Evolutionary conservation across 2,329 filamentous ascomycete species (phyloP), one percentile per base, ranked within the genome.

Genomic region (Colletotrichum euphorbiae): DNA sequence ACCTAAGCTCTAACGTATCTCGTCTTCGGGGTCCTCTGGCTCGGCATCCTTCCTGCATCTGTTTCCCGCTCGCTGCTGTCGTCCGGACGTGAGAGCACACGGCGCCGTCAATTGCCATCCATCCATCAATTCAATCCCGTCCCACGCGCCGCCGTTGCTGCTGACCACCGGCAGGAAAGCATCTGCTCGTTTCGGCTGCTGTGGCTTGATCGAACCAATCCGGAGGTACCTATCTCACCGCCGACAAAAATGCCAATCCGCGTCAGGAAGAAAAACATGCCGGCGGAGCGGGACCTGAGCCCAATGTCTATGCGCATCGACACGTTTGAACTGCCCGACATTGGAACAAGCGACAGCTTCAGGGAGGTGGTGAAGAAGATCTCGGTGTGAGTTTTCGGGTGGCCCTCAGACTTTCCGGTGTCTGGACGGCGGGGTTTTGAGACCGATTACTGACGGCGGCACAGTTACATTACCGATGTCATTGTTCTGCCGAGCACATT

Each of bases 401-500:
- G 13, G 62, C 59, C 28, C 48, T 51, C 40, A 11, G 19, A 15
- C 61, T 42, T 48, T 3, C 12, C 42, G 33, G 54, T 17, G 19
- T 33, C 33, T 21, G 43, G 15, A 42, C 36, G 17, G 50, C 28
- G 42, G 13, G 46, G 58, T 43, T 31, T 48, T 1, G 54, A 51
- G 40, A 31, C 24, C 19, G 15, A 9, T 33, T 17, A 40, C 66
- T 75, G 56, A 73, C 65, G 4, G 40, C n/a, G 15, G 31, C 51
- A 12, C 51, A 91, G 89, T 60, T 91, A 87, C 75, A 85, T 92
- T 69, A 81, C 85, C 66, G 86, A 89, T 66, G 86, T 86, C 21
- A 84, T 93, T 62, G 83, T 85, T 58, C 80, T 89, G 51, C 90
- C 91, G 15, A 87, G 87, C 74, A 90, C 87, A 13, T 93, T 93